Conservation (phyloP, 2,329 filamentous ascomycete genomes). For the Rhynchosporium agropyri region DNA sequence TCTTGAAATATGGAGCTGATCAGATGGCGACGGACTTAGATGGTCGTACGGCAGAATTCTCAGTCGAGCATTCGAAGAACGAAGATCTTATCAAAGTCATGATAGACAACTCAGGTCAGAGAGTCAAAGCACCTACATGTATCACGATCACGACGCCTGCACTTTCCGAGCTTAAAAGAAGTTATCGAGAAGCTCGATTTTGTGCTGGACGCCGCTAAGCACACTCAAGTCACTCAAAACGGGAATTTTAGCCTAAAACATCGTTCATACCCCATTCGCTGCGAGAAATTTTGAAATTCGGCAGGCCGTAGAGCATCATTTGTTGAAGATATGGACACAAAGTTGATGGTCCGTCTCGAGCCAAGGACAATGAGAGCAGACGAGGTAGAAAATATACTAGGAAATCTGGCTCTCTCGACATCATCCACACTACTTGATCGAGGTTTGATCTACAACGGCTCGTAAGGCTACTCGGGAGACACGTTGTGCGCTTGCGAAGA, state of each 20-base stretch:
- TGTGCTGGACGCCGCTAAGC: not conserved
- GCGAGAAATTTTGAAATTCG: not conserved
- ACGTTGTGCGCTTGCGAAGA: too few relatives aligned
- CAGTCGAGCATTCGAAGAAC: conserved; percentile 18
- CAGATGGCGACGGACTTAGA: conserved; percentile 27
- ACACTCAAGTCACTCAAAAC: not conserved
- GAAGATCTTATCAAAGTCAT: conserved; percentile 5
- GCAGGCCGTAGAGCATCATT: not conserved
- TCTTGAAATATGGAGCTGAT: conserved; percentile 26
- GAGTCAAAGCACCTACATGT: not conserved
- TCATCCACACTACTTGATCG: not conserved
- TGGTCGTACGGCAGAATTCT: conserved; percentile 24
- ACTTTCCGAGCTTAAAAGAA: not conserved
- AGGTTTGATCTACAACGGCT: not conserved
- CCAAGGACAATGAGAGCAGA: not conserved
- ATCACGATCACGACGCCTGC: not conserved
- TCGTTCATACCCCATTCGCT: not conserved
- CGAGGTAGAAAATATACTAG: not conserved
- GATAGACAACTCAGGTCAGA: not conserved
- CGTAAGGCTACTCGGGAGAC: too few relatives aligned
- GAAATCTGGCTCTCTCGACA: not conserved
- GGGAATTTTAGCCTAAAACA: not conserved
- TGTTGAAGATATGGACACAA: not conserved
- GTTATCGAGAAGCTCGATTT: not conserved
- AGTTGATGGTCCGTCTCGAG: not conserved